Percentiles rank a stretch among this genome's conserved stretches.
These are phyloP conservation scores for Xylariaceae sp. DNA, from an alignment of 2,329 filamentous ascomycete genomes.

Conservation along the genomic window DNA sequence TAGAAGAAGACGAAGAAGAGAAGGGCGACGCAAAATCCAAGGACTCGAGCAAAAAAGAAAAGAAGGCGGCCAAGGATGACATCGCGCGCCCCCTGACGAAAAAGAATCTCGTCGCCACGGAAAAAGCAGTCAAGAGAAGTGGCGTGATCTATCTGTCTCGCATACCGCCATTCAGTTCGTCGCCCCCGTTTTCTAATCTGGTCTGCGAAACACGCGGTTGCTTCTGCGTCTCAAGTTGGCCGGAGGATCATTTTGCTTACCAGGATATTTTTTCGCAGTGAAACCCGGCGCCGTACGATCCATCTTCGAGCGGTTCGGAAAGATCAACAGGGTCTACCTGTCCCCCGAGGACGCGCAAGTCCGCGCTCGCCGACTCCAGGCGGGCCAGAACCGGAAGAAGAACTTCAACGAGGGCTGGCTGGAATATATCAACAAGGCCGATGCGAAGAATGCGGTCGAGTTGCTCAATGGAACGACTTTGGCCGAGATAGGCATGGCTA, in stretches of 20 bases:
- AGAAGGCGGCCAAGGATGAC: slow-evolving; percentile 30
- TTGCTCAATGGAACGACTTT: slow-evolving; percentile 65
- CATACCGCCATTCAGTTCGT: slow-evolving; percentile 78
- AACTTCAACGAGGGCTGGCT: slow-evolving; percentile 84
- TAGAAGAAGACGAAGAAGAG: slow-evolving; percentile 16
- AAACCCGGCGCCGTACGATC: slow-evolving; percentile 53
- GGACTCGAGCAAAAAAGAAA: slow-evolving; percentile 16
- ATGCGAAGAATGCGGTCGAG: slow-evolving; percentile 72
- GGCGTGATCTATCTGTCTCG: slow-evolving; percentile 80
- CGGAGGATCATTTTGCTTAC: no score
- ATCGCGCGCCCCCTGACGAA: slow-evolving; percentile 53
- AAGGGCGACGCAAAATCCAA: slow-evolving; percentile 23
- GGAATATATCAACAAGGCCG: slow-evolving; percentile 69
- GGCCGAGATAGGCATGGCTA: slow-evolving; percentile 59
- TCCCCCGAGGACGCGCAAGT: slow-evolving; percentile 49
- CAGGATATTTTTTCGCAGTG: slow-evolving; percentile 31
- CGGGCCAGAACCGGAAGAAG: slow-evolving; percentile 77
- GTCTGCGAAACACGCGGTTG: no score
- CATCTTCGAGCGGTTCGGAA: slow-evolving; percentile 60
- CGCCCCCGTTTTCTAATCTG: not conserved
- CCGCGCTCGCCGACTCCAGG: slow-evolving; percentile 61
- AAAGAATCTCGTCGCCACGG: slow-evolving; percentile 62
- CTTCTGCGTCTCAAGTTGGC: no score
- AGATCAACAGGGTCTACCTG: slow-evolving; percentile 48
- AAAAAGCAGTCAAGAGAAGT: slow-evolving; percentile 63